These are phyloP conservation scores for Pyrenophora graminea DNA, from an alignment of 2,329 filamentous ascomycete genomes.

Conservation along the genomic window DNA sequence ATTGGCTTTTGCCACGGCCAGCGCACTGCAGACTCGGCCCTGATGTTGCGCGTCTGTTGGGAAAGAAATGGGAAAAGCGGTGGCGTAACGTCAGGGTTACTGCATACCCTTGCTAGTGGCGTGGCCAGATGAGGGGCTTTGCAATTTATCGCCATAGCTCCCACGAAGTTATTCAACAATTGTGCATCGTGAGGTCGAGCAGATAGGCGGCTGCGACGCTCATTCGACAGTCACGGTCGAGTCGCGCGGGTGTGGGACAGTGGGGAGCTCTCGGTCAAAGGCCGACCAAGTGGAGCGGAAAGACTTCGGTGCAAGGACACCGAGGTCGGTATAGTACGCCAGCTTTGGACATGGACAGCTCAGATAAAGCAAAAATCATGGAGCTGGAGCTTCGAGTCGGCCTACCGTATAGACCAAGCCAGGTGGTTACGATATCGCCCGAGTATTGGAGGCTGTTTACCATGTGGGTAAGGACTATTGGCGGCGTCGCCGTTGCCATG, in stretches of 20 bases:
- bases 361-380: neutral
- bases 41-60: constrained; percentile 28
- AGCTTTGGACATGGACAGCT: neutral
- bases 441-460: neutral
- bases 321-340: neutral
- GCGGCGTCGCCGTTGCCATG: constrained; percentile 19
- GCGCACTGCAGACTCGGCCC: constrained; percentile 6
- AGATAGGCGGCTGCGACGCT: constrained; percentile 6
- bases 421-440: neutral
- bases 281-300: neutral
- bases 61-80: constrained; percentile 18
- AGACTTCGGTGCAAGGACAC: neutral
- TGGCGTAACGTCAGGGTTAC: constrained; percentile 18
- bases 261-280: neutral
- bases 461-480: constrained; percentile 12
- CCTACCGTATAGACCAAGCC: neutral
- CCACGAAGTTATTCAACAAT: constrained; percentile 32
- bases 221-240: constrained; percentile 5
- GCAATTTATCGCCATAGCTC: constrained; percentile 27
- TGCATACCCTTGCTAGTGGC: constrained; percentile 23
- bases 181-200: constrained; percentile 29
- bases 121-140: constrained; percentile 27
- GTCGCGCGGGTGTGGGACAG: constrained; percentile 1
- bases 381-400: neutral
- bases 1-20: constrained; percentile 24